A percentile compares a stretch with the other conserved stretches of the same genome.
phyloP scores from a whole-genome alignment of 1,284 basidiomycete genomes.

The Malassezia vespertilionis region DNA sequence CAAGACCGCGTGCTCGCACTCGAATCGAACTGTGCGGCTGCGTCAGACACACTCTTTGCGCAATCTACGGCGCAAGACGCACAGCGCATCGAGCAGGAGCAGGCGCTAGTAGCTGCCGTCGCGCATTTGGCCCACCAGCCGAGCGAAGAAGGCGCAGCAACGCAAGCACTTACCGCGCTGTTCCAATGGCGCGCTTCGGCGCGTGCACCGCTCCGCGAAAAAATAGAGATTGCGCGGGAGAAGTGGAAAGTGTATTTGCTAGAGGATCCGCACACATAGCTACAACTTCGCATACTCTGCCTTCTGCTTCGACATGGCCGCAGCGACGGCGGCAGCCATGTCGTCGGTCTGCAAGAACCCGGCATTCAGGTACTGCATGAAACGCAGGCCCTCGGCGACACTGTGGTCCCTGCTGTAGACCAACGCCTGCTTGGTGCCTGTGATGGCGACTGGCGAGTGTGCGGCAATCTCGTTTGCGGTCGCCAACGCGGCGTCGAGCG shows the following conservation, averaged over 20 bases:
- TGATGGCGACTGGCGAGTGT: constrained; percentile 72
- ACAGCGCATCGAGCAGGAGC: constrained; percentile 8
- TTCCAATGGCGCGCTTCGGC: constrained; percentile 2
- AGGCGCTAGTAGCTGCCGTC: constrained; percentile 8
- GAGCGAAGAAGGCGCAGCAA: neutral
- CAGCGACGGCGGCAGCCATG: constrained; percentile 49
- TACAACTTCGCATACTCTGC: constrained; percentile 43
- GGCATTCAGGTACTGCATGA: constrained; percentile 68
- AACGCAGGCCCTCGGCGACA: constrained; percentile 66
- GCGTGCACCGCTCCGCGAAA: neutral
- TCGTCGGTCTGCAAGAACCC: constrained; percentile 62
- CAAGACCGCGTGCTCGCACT: constrained; percentile 17
- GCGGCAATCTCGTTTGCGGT: constrained; percentile 60
- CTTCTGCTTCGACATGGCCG: constrained; percentile 49
- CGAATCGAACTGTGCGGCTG: constrained; percentile 17
- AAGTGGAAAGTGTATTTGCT: constrained; percentile 13
- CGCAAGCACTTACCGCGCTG: constrained; percentile 6
- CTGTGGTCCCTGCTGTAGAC: constrained; percentile 66
- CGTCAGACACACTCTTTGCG: constrained; percentile 18
- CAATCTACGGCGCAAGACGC: constrained; percentile 2
- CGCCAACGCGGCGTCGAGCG: constrained; percentile 54
- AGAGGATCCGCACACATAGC: neutral
- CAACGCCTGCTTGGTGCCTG: constrained; percentile 67
- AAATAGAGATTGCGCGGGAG: constrained; percentile 4
- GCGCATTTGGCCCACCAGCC: constrained; percentile 8